phyloP scores from a whole-genome alignment of 2,329 filamentous ascomycete genomes.

The Sarocladium strictum region DNA sequence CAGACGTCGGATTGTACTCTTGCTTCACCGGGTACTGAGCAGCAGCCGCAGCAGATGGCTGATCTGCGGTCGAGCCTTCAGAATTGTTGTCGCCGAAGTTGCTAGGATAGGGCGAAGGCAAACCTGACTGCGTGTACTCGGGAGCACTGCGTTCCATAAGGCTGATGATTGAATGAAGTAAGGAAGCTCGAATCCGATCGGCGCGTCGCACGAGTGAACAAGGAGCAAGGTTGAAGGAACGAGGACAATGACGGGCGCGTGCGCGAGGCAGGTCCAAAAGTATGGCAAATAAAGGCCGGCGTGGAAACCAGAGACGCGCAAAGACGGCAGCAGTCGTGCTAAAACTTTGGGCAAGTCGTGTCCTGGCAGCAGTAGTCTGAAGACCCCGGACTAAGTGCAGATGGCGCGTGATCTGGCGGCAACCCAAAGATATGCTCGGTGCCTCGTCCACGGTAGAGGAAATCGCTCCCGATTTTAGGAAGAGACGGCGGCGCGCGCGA shows the following conservation, averaged over 20 bases:
- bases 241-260: constrained; percentile 10
- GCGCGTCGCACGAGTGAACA: constrained; percentile 16
- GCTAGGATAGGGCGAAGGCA: constrained; percentile 66
- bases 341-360: neutral
- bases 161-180: neutral
- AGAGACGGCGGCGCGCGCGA: constrained; percentile 2
- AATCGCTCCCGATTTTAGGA: neutral
- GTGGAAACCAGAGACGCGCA: neutral
- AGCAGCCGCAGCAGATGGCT: constrained; percentile 70
- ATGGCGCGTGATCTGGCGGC: constrained; percentile 5
- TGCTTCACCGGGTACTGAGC: constrained; percentile 73
- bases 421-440: neutral
- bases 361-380: constrained; percentile 7
- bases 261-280: neutral
- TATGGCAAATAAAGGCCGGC: neutral
- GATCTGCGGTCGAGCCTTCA: constrained; percentile 86
- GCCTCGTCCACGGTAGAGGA: neutral
- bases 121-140: constrained; percentile 85
- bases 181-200: constrained; percentile 19
- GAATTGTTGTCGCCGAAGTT: constrained; percentile 65
- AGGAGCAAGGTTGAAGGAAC: neutral
- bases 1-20: constrained; percentile 71
- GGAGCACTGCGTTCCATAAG: constrained; percentile 57
- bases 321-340: neutral
- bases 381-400: neutral